Evolutionary conservation across 2,329 filamentous ascomycete genomes (phyloP), one percentile per base, ranked within the genome.

Genomic region (Phaeophleospora eucalypticola): DNA sequence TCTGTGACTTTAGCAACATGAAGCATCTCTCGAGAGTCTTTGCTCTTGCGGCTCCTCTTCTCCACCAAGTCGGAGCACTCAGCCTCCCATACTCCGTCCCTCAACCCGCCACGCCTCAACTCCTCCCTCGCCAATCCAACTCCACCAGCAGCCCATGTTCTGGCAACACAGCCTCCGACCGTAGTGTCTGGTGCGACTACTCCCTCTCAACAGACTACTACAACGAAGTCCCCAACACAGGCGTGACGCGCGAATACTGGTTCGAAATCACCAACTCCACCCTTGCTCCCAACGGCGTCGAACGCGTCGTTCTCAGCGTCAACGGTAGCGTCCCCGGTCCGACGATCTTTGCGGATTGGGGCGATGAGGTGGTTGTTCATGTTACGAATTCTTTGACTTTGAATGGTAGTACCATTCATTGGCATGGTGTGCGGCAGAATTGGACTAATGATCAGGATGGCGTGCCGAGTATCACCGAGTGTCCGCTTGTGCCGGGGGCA

Each of bases 401-500:
- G 20, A 76, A 77, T 46, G 75, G 74, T 32, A 77, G 73, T 9
- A 62, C 70, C 6, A 67, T 78, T 27, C 75, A 77, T 53, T 78
- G 71, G 68, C 75, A 78, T 49, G 75, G 43, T 41, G 17, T 77
- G 8, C 60, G 74, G 19, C 71, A 71, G 49, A 75, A 65, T 51
- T 76, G 72, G 57, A 80, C 75, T 1, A 82, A 82, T 58, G 58
- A 68, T 14, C 68, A 71, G 45, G 74, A 77, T 46, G 74, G 74
- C 36, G 72, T 70, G 37, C 67, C 67, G 38, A 68, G 68, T 21
- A 61, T 78, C 35, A 78, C 76, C n/a, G 82, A 87, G 63, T 88
- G 84, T 53, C 83, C 84, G 1, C 80, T 87, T 48, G 70, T 81
- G 4, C 83, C 83, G 0, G 79, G 78, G 18, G 58, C 67, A 14